A percentile compares a stretch with the other conserved stretches of the same genome.
Conservation (phyloP, 352 stramenopile species). For the Globisporangium acanthophoron region DNA sequence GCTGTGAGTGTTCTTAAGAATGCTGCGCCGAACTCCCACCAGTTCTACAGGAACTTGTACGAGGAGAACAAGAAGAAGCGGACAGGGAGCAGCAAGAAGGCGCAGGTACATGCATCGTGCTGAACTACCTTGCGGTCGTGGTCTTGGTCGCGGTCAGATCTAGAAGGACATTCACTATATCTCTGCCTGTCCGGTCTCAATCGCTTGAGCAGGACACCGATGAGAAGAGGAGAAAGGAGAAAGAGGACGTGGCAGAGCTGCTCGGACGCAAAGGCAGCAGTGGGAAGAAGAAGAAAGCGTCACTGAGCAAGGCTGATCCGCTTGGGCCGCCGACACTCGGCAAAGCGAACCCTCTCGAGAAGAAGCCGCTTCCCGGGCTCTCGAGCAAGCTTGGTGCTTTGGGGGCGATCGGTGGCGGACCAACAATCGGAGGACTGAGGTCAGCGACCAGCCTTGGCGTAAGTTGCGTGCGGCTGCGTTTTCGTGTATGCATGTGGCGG, state of each 20-base stretch:
- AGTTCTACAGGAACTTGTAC: constrained; percentile 92
- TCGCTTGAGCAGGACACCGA: constrained; percentile 38
- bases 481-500: not conserved
- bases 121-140: not conserved
- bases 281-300: constrained; percentile 51
- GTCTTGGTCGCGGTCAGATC: too few species aligned
- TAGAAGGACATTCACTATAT: too few species aligned
- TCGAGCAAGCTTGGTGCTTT: constrained; percentile 28
- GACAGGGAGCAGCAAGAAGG: constrained; percentile 25
- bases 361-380: constrained; percentile 61
- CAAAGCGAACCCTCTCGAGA: constrained; percentile 46
- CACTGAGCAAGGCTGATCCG: constrained; percentile 32
- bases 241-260: constrained; percentile 77
- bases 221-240: constrained; percentile 75
- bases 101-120: constrained; percentile 17
- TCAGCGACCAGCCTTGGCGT: constrained; percentile 46
- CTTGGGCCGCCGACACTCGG: constrained; percentile 36
- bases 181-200: not conserved
- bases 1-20: constrained; percentile 5
- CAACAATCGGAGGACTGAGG: constrained; percentile 28
- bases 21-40: constrained; percentile 8
- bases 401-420: constrained; percentile 16
- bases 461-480: constrained; percentile 8
- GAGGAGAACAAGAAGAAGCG: constrained; percentile 89
- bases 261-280: constrained; percentile 44